Percentiles rank a stretch among this genome's conserved stretches.
These are phyloP conservation scores for Exsudoporus floridanus DNA, from an alignment of 1,284 basidiomycete genomes.

Conservation along the genomic window DNA sequence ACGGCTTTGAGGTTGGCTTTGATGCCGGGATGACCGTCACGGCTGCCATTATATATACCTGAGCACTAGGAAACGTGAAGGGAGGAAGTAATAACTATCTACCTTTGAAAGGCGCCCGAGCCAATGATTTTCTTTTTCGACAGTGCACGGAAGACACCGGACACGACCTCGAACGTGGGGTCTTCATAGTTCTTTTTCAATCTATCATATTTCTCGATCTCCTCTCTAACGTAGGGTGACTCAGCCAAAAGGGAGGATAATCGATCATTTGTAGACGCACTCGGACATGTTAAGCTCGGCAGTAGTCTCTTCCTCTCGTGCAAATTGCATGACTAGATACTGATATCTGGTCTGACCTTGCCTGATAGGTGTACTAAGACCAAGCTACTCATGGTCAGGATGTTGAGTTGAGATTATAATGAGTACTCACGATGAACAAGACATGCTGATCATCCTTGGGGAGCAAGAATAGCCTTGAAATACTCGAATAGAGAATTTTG, in stretches of 20 bases:
- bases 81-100: constrained; percentile 7
- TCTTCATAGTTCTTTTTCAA: constrained; percentile 91
- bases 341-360: constrained; percentile 99
- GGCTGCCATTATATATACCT: constrained; percentile 41
- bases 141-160: constrained; percentile 90
- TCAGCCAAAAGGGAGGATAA: constrained; percentile 3
- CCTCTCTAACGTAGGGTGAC: constrained; percentile 50
- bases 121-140: constrained; percentile 90
- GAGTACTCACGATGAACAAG: constrained; percentile 78
- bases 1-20: constrained; percentile 98
- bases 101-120: constrained; percentile 85
- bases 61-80: constrained; percentile 1
- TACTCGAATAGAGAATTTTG: constrained; percentile 91
- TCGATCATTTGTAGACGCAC: constrained; percentile 45
- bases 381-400: constrained; percentile 54
- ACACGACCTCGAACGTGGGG: constrained; percentile 94
- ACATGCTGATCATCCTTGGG: constrained; percentile 98
- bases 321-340: constrained; percentile 97
- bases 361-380: constrained; percentile 88
- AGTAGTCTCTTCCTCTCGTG: constrained; percentile 94
- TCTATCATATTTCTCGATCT: constrained; percentile 74
- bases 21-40: constrained; percentile 76
- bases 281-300: constrained; percentile 93
- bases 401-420: background rate
- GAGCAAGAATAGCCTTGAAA: constrained; percentile 88